Evolutionary conservation across 1,284 basidiomycete species (phyloP), one percentile per base, ranked within the genome.

Genomic region (Pyrrhoderma noxium): DNA sequence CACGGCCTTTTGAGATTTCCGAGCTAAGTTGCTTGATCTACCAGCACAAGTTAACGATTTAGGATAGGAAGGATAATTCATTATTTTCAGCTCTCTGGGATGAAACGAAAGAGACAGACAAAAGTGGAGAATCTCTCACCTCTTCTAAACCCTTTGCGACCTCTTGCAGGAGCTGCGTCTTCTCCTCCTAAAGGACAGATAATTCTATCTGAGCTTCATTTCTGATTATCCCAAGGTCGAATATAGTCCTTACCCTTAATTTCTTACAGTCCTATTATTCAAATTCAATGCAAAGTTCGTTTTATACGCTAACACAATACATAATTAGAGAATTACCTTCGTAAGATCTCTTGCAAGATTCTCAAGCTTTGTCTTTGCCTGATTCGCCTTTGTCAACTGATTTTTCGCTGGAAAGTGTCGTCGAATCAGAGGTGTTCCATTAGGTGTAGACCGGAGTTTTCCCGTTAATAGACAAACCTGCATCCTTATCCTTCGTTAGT

Each of bases 201-300:
- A 36, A 2, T 37, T 3, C 14, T 16, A 3, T n/a, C n/a, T 31
- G 36, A n/a, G 25, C 21, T 21, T 44, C 22, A 23, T 48, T 44
- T 45, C 22, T 9, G 18, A 40, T 7, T 7, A 21, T 7, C 31
- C n/a, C 39, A n/a, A n/a, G 16, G 31, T 19, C 39, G 19, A 9
- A 39, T 44, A 19, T 16, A 2, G 31, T 16, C 21, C 81, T 64
- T 64, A 89, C 87, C 69, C 88, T 76, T 61, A 90, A 69, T 61
- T 81, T 80, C 68, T 89, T 90, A 66, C 90, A 90, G 63, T 90
- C 88, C 88, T 89, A 62, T 5, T n/a, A n/a, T n/a, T n/a, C n/a
- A n/a, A n/a, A n/a, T n/a, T n/a, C n/a, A n/a, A 44, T 39, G 27
- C 37, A 56, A 45, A 5, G 34, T 38, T n/a, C 49, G 23, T 38